Conservation (phyloP, 257 asterid species). For the Agastache rugosa region DNA sequence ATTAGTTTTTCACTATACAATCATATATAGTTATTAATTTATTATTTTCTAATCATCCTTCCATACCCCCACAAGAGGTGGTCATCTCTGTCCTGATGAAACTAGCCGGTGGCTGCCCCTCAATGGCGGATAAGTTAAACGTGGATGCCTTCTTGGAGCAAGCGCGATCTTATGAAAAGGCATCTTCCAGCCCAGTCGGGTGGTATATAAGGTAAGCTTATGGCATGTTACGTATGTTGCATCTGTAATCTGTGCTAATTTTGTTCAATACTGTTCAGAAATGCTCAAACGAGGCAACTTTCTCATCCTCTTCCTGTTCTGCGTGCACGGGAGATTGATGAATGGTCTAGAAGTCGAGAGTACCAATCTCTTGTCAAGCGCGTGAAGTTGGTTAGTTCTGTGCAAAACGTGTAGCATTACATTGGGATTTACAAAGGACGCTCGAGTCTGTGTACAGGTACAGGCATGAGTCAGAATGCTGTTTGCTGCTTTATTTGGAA, state of each 20-base stretch:
- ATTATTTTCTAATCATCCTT: conserved; percentile 37
- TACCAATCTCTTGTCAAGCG: conserved; percentile 70
- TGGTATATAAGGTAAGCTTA: conserved; percentile 83
- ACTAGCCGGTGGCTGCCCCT: conserved; percentile 98
- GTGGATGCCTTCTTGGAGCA: conserved; percentile 98
- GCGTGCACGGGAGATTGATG: conserved; percentile 95
- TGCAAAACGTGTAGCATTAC: conserved; percentile 40
- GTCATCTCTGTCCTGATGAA: conserved; percentile 97
- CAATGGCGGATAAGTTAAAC: conserved; percentile 85
- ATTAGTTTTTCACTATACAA: conserved; percentile 10
- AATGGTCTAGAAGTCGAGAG: conserved; percentile 90
- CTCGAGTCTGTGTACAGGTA: conserved; percentile 46
- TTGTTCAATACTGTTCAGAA: conserved; percentile 49
- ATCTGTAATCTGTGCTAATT: conserved; percentile 21
- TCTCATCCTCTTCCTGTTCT: conserved; percentile 96
- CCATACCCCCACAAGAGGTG: conserved; percentile 87
- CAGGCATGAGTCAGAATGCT: not conserved
- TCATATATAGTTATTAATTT: not conserved
- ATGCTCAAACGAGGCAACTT: conserved; percentile 95
- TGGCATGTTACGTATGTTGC: conserved; percentile 1
- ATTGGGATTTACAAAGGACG: not conserved
- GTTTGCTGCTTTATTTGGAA: conserved; percentile 16
- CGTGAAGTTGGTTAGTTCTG: conserved; percentile 49
- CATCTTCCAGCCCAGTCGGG: conserved; percentile 92
- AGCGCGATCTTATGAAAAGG: conserved; percentile 94